phyloP scores from a whole-genome alignment of 2,329 filamentous ascomycete genomes.

The Pseudopithomyces chartarum region DNA sequence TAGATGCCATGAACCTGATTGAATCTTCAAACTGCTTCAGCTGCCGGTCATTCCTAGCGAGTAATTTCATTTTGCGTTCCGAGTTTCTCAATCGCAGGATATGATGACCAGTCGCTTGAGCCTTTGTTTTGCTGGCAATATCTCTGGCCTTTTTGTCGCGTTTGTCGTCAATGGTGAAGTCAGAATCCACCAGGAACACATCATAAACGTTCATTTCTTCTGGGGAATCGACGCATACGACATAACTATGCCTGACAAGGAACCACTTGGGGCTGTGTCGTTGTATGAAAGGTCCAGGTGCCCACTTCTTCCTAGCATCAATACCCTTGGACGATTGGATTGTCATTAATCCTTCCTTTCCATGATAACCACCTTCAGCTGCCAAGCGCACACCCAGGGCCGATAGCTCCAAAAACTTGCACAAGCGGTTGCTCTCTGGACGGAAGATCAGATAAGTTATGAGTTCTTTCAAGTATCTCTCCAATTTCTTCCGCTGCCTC shows the following conservation, averaged over 20 bases:
- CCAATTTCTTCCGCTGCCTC: constrained; percentile 79
- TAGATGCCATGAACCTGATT: constrained; percentile 80
- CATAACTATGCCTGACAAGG: constrained; percentile 93
- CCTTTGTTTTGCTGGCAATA: constrained; percentile 68
- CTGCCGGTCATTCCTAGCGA: constrained; percentile 88
- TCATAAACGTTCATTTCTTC: constrained; percentile 99
- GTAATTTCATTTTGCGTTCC: constrained; percentile 87
- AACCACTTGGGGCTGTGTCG: constrained; percentile 96
- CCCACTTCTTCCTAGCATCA: constrained; percentile 81
- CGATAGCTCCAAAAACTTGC: constrained; percentile 93
- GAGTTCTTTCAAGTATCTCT: constrained; percentile 90
- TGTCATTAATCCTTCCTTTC: constrained; percentile 92
- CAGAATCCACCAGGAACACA: constrained; percentile 92
- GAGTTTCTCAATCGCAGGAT: constrained; percentile 87
- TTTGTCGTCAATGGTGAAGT: constrained; percentile 82
- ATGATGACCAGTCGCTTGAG: constrained; percentile 74
- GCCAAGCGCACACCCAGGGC: constrained; percentile 91
- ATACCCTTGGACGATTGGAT: constrained; percentile 91
- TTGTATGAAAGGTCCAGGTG: constrained; percentile 76
- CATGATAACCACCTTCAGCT: constrained; percentile 94
- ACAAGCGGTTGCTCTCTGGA: constrained; percentile 91
- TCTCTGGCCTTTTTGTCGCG: constrained; percentile 62
- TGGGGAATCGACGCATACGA: constrained; percentile 97
- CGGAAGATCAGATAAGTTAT: constrained; percentile 97
- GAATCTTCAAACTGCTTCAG: constrained; percentile 93